phyloP scores from a whole-genome alignment of 2,329 filamentous ascomycete genomes.

The Thielaviopsis punctulata region DNA sequence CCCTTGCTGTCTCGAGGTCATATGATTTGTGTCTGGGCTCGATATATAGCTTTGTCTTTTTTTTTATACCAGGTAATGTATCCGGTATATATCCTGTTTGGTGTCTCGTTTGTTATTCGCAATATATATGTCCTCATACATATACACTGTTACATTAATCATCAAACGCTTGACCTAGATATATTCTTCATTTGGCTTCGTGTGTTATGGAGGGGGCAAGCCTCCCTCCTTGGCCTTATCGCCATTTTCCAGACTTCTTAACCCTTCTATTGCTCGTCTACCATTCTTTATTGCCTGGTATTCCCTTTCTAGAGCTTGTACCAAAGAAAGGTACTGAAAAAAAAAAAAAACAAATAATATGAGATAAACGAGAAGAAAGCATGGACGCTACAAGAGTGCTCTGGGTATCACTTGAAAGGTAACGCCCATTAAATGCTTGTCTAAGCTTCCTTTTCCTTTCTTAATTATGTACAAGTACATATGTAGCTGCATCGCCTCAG shows the following conservation, averaged over 20 bases:
- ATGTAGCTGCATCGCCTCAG: background rate
- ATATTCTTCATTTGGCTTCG: background rate
- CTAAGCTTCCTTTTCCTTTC: background rate
- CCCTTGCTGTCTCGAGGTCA: background rate
- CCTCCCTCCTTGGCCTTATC: background rate
- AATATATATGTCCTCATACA: background rate
- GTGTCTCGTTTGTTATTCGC: background rate
- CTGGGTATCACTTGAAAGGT: background rate
- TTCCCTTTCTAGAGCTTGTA: background rate
- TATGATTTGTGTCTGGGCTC: background rate
- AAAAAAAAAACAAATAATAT: too few relatives aligned
- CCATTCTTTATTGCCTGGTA: background rate
- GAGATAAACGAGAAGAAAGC: too few relatives aligned
- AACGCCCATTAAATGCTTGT: background rate
- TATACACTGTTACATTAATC: background rate
- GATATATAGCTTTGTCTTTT: background rate
- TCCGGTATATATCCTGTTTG: background rate
- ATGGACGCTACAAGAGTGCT: background rate
- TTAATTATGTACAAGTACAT: too few relatives aligned
- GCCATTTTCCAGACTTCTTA: background rate
- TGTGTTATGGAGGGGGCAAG: too few relatives aligned
- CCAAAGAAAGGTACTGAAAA: too few relatives aligned
- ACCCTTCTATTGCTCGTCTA: background rate
- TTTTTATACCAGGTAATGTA: background rate
- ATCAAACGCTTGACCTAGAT: background rate